phyloP scores from a whole-genome alignment of 2,329 filamentous ascomycete species.

The Alternaria novae-zelandiae region DNA sequence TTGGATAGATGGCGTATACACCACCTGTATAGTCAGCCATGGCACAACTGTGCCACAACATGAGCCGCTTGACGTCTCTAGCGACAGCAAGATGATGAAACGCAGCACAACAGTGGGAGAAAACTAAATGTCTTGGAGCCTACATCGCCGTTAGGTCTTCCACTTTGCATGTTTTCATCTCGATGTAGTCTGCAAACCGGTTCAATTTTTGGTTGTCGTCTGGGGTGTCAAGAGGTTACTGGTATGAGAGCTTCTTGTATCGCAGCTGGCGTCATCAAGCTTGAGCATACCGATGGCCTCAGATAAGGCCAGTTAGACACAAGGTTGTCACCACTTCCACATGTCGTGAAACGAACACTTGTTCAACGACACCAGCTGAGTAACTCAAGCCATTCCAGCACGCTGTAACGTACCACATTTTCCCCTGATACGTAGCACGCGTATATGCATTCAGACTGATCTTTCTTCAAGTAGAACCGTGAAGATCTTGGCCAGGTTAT shows the following conservation, averaged over 20 bases:
- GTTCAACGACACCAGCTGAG: constrained; percentile 3
- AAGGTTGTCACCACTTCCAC: not conserved
- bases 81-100: constrained; percentile 7
- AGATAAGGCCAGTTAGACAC: not conserved
- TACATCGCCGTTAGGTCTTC: not conserved
- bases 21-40: constrained; percentile 8
- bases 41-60: not conserved
- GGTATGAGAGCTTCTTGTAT: not conserved
- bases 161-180: not conserved
- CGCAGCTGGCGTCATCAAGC: not conserved
- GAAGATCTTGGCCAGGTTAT: not conserved
- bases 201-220: not conserved
- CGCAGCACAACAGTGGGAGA: constrained; percentile 6
- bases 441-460: not conserved
- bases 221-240: not conserved
- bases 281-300: not conserved
- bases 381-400: constrained; percentile 9
- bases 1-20: not conserved
- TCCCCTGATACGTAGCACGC: not conserved
- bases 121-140: not conserved
- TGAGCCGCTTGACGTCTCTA: not conserved
- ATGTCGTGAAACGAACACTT: constrained; percentile 13
- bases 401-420: constrained; percentile 13
- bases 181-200: not conserved
- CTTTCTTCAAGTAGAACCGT: not conserved